Evolutionary conservation across 177 flowering plant genomes (phyloP), one percentile per base, ranked within the genome.

Genomic region (Telopea speciosissima): DNA sequence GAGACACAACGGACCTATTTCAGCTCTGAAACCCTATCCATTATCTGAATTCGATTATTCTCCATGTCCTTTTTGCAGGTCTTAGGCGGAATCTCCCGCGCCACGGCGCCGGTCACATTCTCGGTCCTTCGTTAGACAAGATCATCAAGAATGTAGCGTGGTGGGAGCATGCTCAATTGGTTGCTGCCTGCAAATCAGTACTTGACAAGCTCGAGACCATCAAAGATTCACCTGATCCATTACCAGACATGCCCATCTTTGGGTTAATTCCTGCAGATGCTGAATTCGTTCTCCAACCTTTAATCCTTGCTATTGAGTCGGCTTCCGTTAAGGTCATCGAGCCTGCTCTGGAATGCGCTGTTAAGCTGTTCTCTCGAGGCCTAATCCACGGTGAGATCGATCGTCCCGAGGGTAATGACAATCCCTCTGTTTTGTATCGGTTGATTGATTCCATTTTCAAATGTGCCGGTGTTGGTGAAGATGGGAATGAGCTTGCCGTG

Each of bases 131-230:
- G 2, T 89, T 96, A 26, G 99, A 96, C 82, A 91, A 93, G 87
- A 90, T 96, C 88, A 83, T 96, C 69, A 96, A 96, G 79, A 93
- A 96, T 73, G 97, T 86, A 5, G 95, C 99, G n/a, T 96, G 99
- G 99, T 69, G 98, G 31, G 93, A 96, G 74, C 96, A 93, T 79
- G 70, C 97, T 11, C 79, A 83, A 49, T 88, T 96, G 72, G 97
- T 93, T 19, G 67, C 93, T 72, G 75, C 93, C 75, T 88, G 86
- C 70, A 96, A 96, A 80, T 88, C 98, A 42, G 86, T 81, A 22
- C 85, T 91, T 69, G 98, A 93, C 83, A 82, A 76, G 77, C 92
- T 96, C 67, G 84, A 89, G 10, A 63, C 86, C 63, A 73, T 89
- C 66, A 13, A 80, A 28, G 87, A 83, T 24, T 65, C 81, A 5